Percentiles rank a stretch among this genome's conserved stretches.
Conservation (phyloP, 2,329 filamentous ascomycete genomes). For the Alternaria viburni region DNA sequence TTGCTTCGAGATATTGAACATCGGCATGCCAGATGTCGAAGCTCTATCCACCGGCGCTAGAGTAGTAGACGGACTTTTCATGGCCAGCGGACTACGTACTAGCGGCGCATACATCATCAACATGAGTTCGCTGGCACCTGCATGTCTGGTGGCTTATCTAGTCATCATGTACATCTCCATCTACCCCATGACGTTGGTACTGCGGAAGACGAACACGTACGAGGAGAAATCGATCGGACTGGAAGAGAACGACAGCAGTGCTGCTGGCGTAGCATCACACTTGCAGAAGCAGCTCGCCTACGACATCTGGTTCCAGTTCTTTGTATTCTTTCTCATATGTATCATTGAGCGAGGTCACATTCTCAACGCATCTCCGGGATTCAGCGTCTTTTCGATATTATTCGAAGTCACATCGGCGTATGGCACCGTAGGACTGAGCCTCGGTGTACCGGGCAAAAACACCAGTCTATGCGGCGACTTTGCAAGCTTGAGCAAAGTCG, state of each 20-base stretch:
- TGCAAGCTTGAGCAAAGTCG: constrained; percentile 63
- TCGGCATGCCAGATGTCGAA: constrained; percentile 64
- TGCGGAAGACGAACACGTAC: constrained; percentile 74
- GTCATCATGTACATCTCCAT: constrained; percentile 72
- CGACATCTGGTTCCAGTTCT: constrained; percentile 70
- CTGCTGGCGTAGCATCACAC: constrained; percentile 50
- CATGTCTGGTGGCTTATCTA: constrained; percentile 65
- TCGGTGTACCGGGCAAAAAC: constrained; percentile 60
- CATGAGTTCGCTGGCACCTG: constrained; percentile 62
- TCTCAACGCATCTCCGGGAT: constrained; percentile 43
- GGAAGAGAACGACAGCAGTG: constrained; percentile 46
- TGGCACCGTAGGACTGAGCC: constrained; percentile 66
- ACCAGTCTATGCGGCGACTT: constrained; percentile 64
- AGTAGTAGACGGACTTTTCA: constrained; percentile 69
- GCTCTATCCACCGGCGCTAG: constrained; percentile 60
- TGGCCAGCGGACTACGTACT: constrained; percentile 65
- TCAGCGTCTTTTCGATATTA: constrained; percentile 44
- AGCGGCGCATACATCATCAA: constrained; percentile 71
- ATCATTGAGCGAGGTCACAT: constrained; percentile 66
- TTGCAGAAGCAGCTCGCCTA: constrained; percentile 70
- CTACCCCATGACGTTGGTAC: constrained; percentile 68
- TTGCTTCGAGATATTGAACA: constrained; percentile 69
- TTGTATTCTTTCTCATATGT: constrained; percentile 66
- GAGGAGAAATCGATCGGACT: constrained; percentile 72
- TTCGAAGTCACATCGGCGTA: constrained; percentile 66